These are phyloP conservation scores for Trametes cinnabarina DNA, from an alignment of 768 basidiomycete genomes.

Conservation along the genomic window DNA sequence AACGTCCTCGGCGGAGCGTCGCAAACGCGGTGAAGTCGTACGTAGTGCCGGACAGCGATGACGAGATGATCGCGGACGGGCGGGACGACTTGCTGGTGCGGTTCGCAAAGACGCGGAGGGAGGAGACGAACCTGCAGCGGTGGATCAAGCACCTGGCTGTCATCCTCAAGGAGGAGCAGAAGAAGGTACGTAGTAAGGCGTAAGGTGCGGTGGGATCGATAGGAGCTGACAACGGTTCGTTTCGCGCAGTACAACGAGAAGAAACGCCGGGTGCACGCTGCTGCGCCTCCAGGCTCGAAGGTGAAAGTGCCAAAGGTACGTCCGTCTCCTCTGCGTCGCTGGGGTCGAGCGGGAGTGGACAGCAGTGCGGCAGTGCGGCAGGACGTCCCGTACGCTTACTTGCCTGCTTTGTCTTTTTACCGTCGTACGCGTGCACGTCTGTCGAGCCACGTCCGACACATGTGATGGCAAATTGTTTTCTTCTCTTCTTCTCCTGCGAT, in stretches of 20 bases:
- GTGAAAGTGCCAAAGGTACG: slow-evolving; percentile 59
- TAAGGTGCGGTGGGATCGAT: neutral
- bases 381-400: neutral
- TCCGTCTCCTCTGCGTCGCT: neutral
- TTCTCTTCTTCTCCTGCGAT: too few relatives aligned
- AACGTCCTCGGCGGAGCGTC: slow-evolving; percentile 60
- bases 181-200: slow-evolving; percentile 48
- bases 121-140: slow-evolving; percentile 49
- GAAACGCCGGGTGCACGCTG: slow-evolving; percentile 54
- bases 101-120: slow-evolving; percentile 34
- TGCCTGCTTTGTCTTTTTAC: neutral
- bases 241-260: slow-evolving; percentile 55
- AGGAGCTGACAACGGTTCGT: neutral
- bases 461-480: neutral
- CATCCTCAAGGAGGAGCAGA: slow-evolving; percentile 63
- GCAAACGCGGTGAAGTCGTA: slow-evolving; percentile 57
- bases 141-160: slow-evolving; percentile 69
- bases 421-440: neutral
- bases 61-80: slow-evolving; percentile 49
- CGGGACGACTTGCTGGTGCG: slow-evolving; percentile 27
- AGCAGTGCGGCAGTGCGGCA: neutral
- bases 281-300: slow-evolving; percentile 42
- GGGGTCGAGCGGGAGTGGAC: neutral
- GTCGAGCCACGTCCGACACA: neutral
- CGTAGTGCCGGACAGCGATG: slow-evolving; percentile 67